phyloP scores from a whole-genome alignment of 2,329 filamentous ascomycete species.

The Thielaviopsis euricoi region DNA sequence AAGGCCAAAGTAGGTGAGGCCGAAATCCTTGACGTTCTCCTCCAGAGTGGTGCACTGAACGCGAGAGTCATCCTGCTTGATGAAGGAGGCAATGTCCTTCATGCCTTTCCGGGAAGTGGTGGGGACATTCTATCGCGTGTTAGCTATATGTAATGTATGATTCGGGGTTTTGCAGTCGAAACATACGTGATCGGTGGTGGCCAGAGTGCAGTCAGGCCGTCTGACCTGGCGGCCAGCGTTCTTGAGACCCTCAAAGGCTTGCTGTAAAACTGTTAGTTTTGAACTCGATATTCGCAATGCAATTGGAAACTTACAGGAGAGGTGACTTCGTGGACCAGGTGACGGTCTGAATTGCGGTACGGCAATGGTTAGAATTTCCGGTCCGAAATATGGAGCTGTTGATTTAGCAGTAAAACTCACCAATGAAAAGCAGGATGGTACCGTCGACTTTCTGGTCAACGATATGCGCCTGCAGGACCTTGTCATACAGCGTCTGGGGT shows the following conservation, averaged over 20 bases:
- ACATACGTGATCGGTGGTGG: conserved; percentile 89
- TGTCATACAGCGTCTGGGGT: conserved; percentile 87
- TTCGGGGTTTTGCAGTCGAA: conserved; percentile 6
- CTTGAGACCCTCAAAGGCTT: conserved; percentile 91
- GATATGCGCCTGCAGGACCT: conserved; percentile 87
- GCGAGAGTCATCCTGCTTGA: conserved; percentile 85
- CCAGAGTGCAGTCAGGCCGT: conserved; percentile 89
- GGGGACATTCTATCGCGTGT: conserved; percentile 62
- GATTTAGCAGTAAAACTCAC: conserved; percentile 30
- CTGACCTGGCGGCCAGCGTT: conserved; percentile 79
- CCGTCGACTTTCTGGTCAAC: conserved; percentile 92
- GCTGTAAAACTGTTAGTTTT: conserved; percentile 31
- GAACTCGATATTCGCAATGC: background rate
- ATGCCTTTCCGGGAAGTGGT: conserved; percentile 81
- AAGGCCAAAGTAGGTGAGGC: conserved; percentile 91
- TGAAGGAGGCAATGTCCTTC: conserved; percentile 86
- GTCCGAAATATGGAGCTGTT: background rate
- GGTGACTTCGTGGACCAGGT: conserved; percentile 96
- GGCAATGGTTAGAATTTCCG: background rate
- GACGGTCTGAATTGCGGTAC: conserved; percentile 45
- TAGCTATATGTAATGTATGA: conserved; percentile 11
- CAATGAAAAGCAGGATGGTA: conserved; percentile 84
- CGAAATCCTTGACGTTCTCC: conserved; percentile 93
- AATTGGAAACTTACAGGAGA: conserved; percentile 52
- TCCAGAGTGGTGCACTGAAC: conserved; percentile 91